Base-by-base conservation (phyloP, 768 basidiomycete genomes). In the Termitomyces sp. region DNA sequence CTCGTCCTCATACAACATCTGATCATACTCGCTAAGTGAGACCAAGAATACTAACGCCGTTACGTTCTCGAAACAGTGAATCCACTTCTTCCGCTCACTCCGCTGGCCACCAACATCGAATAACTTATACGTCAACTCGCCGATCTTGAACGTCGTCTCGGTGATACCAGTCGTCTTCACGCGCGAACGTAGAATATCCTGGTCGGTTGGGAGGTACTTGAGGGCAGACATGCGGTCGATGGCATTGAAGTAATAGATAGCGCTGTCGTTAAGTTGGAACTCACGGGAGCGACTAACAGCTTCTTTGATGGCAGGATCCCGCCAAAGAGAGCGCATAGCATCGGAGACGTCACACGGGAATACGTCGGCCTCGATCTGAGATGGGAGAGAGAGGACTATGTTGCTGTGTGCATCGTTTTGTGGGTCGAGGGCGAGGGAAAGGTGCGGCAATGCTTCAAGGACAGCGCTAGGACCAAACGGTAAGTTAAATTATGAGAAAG, bases 131-230 rank as follows among this genome's bases (percentile, higher is more conserved):
- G 91, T 95, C 58, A 97, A 79, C 68, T 97, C 93, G 59, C 95
- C 95, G 36, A 98, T 90, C 72, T 89, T 88, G 82, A 99, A 98
- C 50, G 88, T 93, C 30, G 95, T 97, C 77, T 98, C 96, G 1
- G 94, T 96, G 69, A 99, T 97, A 63, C 96, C 96, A 0, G 95
- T 98, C 0, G 96, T 98, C 79, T 97, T 98, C 51, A 98, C 95
- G 65, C 96, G 84, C 52, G 88, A 89, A 46, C 95, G 83, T 10
- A 98, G 78, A 67, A 98, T 96, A 66, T 99, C 96, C 73, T 97
- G 95, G 73, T 98, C 95, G 0, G 90, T 90, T 8, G 95, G 96
- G 62, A 94, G 75, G 76, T 95, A 98, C 43, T 79, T 78, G 0
- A 83, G 80, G 2, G 78, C 67, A 0, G 88, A 77, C 84, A 98